These are phyloP conservation scores for Trametes punicea DNA, from an alignment of 768 basidiomycete genomes.

Conservation along the genomic window DNA sequence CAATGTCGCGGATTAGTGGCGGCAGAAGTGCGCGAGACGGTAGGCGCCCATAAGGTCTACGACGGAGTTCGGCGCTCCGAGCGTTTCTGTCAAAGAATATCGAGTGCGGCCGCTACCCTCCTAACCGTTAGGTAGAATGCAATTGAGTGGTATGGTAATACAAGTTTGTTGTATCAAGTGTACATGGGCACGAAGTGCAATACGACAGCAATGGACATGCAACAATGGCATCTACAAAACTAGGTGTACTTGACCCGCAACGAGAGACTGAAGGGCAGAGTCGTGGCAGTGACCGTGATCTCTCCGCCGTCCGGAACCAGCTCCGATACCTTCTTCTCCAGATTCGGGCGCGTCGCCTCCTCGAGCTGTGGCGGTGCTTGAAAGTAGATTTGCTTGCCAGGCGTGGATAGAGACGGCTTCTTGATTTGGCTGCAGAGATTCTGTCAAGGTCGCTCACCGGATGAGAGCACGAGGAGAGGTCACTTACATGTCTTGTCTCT, in stretches of 20 bases:
- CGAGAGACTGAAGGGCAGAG: constrained; percentile 82
- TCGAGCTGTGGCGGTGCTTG: constrained; percentile 93
- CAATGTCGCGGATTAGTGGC: too few relatives aligned
- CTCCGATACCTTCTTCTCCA: constrained; percentile 82
- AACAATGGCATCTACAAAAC: neutral
- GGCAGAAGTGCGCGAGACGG: too few relatives aligned
- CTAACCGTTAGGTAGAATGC: too few relatives aligned
- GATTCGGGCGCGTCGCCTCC: constrained; percentile 83
- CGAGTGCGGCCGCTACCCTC: too few relatives aligned
- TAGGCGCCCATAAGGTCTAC: neutral
- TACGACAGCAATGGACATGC: constrained; percentile 8
- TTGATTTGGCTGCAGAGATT: constrained; percentile 78
- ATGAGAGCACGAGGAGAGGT: neutral
- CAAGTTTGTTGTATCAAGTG: neutral
- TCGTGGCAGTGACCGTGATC: constrained; percentile 83
- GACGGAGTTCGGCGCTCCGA: too few relatives aligned
- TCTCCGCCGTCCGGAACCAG: constrained; percentile 75
- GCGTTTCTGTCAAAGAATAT: too few relatives aligned
- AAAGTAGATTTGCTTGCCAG: constrained; percentile 79
- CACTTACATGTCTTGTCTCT: constrained; percentile 87
- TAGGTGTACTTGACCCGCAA: constrained; percentile 58
- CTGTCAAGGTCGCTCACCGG: neutral
- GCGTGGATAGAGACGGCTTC: constrained; percentile 85
- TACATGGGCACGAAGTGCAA: neutral
- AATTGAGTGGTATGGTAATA: too few relatives aligned